Conservation (phyloP, 2,329 filamentous ascomycete species). For the Cladosporium colombiae region DNA sequence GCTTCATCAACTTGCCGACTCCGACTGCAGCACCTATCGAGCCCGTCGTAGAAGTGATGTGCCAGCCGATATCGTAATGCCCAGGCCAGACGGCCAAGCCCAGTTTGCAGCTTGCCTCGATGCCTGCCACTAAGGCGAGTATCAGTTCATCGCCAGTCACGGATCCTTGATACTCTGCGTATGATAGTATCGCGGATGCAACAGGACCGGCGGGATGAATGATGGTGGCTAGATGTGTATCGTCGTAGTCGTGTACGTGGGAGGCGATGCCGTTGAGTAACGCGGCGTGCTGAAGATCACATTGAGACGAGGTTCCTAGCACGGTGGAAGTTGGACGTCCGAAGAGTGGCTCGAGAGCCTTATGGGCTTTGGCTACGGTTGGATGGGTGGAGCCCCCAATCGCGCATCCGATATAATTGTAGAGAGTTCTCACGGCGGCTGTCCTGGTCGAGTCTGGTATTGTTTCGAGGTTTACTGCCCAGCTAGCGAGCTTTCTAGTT, state of each 20-base stretch:
- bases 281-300: conserved; percentile 53
- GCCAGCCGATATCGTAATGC: conserved; percentile 59
- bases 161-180: conserved; percentile 45
- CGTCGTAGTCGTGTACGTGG: conserved; percentile 59
- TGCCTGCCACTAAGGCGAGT: conserved; percentile 53
- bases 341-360: conserved; percentile 42
- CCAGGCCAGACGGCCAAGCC: conserved; percentile 55
- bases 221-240: conserved; percentile 58
- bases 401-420: conserved; percentile 58
- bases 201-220: conserved; percentile 58
- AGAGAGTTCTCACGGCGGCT: conserved; percentile 51
- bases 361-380: conserved; percentile 44
- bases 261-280: conserved; percentile 58
- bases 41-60: conserved; percentile 56
- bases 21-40: conserved; percentile 56
- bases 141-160: conserved; percentile 52
- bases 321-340: conserved; percentile 41
- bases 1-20: conserved; percentile 50
- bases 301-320: conserved; percentile 39
- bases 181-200: conserved; percentile 52
- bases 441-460: conserved; percentile 46
- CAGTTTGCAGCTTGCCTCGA: conserved; percentile 56
- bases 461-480: conserved; percentile 46
- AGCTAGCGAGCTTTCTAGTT: conserved; percentile 50
- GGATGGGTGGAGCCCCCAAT: conserved; percentile 53